phyloP scores from a whole-genome alignment of 371 early-diverging fungal genomes.

The Umbelopsis sp. region DNA sequence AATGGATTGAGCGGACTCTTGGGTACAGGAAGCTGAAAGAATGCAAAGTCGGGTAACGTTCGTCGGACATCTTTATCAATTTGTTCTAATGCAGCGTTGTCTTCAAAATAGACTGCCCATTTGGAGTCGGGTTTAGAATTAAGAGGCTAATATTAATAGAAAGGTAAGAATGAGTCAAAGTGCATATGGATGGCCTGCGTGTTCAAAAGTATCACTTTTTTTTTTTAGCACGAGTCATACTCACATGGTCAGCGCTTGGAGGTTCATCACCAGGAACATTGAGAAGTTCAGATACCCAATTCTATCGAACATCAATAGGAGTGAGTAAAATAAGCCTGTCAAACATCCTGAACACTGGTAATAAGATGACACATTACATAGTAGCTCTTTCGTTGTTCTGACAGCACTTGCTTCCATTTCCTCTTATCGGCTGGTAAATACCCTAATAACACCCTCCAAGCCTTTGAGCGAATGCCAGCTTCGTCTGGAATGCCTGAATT shows the following conservation, averaged over 20 bases:
- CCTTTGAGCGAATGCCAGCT: constrained; percentile 64
- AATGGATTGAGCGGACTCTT: constrained; percentile 56
- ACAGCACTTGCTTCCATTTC: constrained; percentile 60
- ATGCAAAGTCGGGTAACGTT: constrained; percentile 82
- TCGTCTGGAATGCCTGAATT: constrained; percentile 74
- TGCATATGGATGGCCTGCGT: no score
- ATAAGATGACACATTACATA: constrained; percentile 44
- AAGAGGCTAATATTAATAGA: constrained; percentile 35
- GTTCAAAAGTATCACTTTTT: no score
- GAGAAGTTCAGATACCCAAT: constrained; percentile 62
- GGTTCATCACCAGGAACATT: constrained; percentile 54
- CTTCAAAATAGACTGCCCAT: constrained; percentile 63
- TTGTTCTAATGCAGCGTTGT: constrained; percentile 71
- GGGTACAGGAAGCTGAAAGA: constrained; percentile 74
- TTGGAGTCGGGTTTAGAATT: constrained; percentile 44
- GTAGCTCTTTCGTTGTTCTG: constrained; percentile 61
- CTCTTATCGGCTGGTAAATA: constrained; percentile 79
- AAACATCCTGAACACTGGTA: no score
- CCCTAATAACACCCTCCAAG: constrained; percentile 78
- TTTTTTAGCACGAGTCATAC: constrained; percentile 8
- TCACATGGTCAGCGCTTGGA: constrained; percentile 48
- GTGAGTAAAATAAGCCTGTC: constrained; percentile 6
- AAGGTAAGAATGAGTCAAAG: no score
- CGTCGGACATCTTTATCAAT: constrained; percentile 85
- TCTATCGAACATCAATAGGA: constrained; percentile 29